Base-by-base conservation (phyloP, 2,329 filamentous ascomycete genomes). In the Celoporthe dispersa region DNA sequence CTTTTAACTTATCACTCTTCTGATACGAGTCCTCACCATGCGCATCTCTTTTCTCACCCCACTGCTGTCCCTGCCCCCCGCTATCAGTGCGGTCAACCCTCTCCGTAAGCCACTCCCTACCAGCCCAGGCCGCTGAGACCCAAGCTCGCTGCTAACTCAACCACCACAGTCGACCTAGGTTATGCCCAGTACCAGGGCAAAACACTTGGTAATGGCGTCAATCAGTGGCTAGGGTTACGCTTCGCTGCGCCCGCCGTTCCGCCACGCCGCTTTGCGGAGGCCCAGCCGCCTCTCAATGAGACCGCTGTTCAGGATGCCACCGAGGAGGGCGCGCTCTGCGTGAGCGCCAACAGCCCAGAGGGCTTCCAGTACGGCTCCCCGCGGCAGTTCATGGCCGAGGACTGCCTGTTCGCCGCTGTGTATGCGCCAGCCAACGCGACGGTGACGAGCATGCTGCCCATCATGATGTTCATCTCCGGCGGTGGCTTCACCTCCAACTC, bases 301-400 rank as follows among this genome's bases (percentile, higher is more conserved):
- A 35, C 59, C 16, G 48, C 33, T 2, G 64, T 69, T 12, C 68
- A 69, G n/a, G 64, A 69, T 25, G 68, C 68, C 14, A 67, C 68
- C 57, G 57, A 59, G 41, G 68, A 69, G n/a, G 68, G 68, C 5
- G 19, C 57, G 1, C 22, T 69, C 8, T 69, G 68, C 33, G 64
- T 69, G 2, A 67, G 63, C 19, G 68, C 68, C 64, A 69, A 69
- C 41, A 69, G 67, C 59, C 68, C 51, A 31, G 68, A 69, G 35
- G 68, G 68, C 37, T 44, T 69, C 19, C 68, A 69, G 12, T 69
- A 67, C 48, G 64, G 63, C 28, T 69, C 68, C 1, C 64, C 39
- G 8, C 68, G 68, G n/a, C 68, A 69, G 64, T 65, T 65, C 22
- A 69, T 69, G 68, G 68, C 68, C 5, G 68, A 69, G n/a, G 68